Evolutionary conservation across 2,329 filamentous ascomycete genomes (phyloP).

Genomic region (Fusarium poae): DNA sequence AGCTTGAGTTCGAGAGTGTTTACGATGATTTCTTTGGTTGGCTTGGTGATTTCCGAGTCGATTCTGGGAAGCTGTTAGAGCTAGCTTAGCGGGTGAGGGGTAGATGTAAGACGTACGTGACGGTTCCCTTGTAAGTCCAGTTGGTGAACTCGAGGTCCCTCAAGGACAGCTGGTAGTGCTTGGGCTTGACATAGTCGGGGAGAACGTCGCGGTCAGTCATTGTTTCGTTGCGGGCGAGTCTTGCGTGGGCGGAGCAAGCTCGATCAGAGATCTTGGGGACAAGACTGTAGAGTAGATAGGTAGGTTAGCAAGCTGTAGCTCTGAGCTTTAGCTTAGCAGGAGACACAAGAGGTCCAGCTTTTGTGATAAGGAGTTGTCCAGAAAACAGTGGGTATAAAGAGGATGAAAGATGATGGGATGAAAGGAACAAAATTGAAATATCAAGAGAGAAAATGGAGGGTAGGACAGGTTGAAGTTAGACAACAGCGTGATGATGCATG

Average conservation of each 20-base stretch:
- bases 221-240: slow-evolving; percentile 52
- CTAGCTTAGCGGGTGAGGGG: slow-evolving; percentile 22
- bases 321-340: slow-evolving; percentile 33
- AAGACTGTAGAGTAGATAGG: slow-evolving; percentile 40
- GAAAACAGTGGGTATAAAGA: slow-evolving; percentile 17
- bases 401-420: slow-evolving; percentile 2
- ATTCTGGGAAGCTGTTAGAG: slow-evolving; percentile 66
- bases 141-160: slow-evolving; percentile 81
- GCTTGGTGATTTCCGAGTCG: slow-evolving; percentile 76
- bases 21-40: slow-evolving; percentile 81
- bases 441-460: slow-evolving; percentile 25
- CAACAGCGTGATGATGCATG: slow-evolving; percentile 40
- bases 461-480: slow-evolving; percentile 3
- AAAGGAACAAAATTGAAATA: slow-evolving; percentile 5
- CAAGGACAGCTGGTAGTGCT: slow-evolving; percentile 87
- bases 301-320: slow-evolving; percentile 43
- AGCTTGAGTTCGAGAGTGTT: slow-evolving; percentile 90
- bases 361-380: background rate
- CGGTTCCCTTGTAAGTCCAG: slow-evolving; percentile 85
- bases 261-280: slow-evolving; percentile 48
- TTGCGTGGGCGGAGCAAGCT: slow-evolving; percentile 55
- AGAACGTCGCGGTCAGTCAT: slow-evolving; percentile 74
- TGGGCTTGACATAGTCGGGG: slow-evolving; percentile 77
- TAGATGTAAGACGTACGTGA: slow-evolving; percentile 62
- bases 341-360: slow-evolving; percentile 19